Evolutionary conservation across 2,329 filamentous ascomycete genomes (phyloP).

Genomic region (Elsinoe australis): DNA sequence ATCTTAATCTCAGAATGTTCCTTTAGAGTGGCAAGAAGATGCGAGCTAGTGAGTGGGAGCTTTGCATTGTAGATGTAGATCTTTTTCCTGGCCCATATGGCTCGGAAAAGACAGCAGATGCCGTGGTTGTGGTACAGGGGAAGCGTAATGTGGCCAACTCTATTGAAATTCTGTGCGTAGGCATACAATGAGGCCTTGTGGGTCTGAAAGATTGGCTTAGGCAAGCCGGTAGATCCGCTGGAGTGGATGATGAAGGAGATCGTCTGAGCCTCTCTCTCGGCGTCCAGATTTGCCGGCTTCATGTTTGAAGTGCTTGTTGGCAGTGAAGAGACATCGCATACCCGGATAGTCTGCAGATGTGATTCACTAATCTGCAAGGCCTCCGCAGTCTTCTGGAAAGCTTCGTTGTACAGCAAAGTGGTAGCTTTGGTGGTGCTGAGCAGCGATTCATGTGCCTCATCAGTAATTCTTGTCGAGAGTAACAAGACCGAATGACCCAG

Average conservation of each 20-base stretch:
- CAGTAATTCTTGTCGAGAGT: conserved; percentile 46
- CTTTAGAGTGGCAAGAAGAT: conserved; percentile 22
- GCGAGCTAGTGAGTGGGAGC: conserved; percentile 44
- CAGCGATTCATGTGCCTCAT: conserved; percentile 43
- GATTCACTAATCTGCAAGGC: conserved; percentile 19
- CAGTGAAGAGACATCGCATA: conserved; percentile 26
- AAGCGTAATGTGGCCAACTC: conserved; percentile 48
- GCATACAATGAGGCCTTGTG: conserved; percentile 46
- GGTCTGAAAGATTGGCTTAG: conserved; percentile 55
- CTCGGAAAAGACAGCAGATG: conserved; percentile 47
- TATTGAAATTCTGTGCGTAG: conserved; percentile 39
- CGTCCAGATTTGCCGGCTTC: conserved; percentile 24
- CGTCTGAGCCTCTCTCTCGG: conserved; percentile 26
- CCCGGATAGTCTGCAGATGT: conserved; percentile 3
- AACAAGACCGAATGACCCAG: conserved; percentile 48
- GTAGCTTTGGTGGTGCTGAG: conserved; percentile 34
- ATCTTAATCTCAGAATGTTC: conserved; percentile 31
- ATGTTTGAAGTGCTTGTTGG: too few relatives aligned
- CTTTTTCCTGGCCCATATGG: conserved; percentile 44
- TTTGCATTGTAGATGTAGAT: conserved; percentile 49
- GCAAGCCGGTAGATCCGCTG: conserved; percentile 53
- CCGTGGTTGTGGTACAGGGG: conserved; percentile 56
- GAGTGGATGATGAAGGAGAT: conserved; percentile 41
- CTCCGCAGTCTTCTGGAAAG: conserved; percentile 24
- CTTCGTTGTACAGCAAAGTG: conserved; percentile 21